These are phyloP conservation scores for Penicillium sp. DNA, from an alignment of 2,329 filamentous ascomycete species.

Conservation along the genomic window DNA sequence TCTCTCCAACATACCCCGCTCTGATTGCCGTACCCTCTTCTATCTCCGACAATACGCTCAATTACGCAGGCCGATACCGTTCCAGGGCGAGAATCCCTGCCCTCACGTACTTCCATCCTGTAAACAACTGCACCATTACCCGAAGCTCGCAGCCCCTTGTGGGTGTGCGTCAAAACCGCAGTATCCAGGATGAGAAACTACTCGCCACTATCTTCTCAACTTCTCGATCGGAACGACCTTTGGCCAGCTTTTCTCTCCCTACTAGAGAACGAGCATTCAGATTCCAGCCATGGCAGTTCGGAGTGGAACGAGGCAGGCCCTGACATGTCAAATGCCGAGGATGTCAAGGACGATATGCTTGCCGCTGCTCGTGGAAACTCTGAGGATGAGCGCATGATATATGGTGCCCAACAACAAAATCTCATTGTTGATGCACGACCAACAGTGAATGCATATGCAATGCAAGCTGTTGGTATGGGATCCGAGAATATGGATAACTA, in stretches of 20 bases:
- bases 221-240: constrained; percentile 50
- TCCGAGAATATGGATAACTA: constrained; percentile 99
- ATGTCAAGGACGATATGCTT: constrained; percentile 69
- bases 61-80: constrained; percentile 86
- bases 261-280: constrained; percentile 46
- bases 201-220: constrained; percentile 90
- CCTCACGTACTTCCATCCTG: constrained; percentile 88
- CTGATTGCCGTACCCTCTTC: constrained; percentile 79
- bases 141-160: constrained; percentile 90
- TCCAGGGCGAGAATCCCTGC: constrained; percentile 86
- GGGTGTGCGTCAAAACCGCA: constrained; percentile 82
- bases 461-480: constrained; percentile 88
- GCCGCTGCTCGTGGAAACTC: constrained; percentile 57
- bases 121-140: constrained; percentile 97
- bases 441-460: constrained; percentile 89
- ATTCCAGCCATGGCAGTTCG: constrained; percentile 52
- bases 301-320: constrained; percentile 41
- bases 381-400: constrained; percentile 66
- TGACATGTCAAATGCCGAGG: constrained; percentile 64
- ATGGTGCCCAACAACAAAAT: constrained; percentile 90
- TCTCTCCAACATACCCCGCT: constrained; percentile 89
- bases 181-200: constrained; percentile 92
- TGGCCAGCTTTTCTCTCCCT: constrained; percentile 41
- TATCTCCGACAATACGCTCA: constrained; percentile 96
- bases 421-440: constrained; percentile 95